Evolutionary conservation across 495 filamentous ascomycete genomes (phyloP).

Genomic region (Tuber borchii): DNA sequence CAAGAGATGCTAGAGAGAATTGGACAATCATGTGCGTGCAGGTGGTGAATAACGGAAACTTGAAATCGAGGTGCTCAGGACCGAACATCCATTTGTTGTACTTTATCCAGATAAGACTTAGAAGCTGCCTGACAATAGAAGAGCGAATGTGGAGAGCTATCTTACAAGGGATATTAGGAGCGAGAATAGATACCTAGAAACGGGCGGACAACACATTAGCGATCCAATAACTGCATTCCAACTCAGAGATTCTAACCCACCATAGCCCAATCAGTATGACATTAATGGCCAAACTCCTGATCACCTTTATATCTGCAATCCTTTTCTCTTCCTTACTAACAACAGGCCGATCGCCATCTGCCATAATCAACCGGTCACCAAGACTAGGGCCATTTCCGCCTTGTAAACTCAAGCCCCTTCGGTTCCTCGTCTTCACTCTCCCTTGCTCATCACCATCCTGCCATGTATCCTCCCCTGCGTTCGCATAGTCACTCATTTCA

Average conservation of each 20-base stretch:
- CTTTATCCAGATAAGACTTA: slow-evolving; percentile 45
- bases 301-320: slow-evolving; percentile 62
- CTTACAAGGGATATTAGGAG: slow-evolving; percentile 89
- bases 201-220: slow-evolving; percentile 11
- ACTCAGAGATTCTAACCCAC: slow-evolving; percentile 45
- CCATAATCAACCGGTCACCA: slow-evolving; percentile 37
- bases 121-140: slow-evolving; percentile 12
- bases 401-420: slow-evolving; percentile 18
- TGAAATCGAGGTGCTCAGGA: slow-evolving; percentile 73
- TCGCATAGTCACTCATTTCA: slow-evolving; percentile 39
- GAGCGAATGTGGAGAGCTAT: slow-evolving; percentile 18
- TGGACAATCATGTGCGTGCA: slow-evolving; percentile 94
- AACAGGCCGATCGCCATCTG: slow-evolving; percentile 54
- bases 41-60: slow-evolving; percentile 92
- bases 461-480: slow-evolving; percentile 31
- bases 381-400: slow-evolving; percentile 16
- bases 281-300: slow-evolving; percentile 64
- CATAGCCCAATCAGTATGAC: slow-evolving; percentile 71
- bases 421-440: slow-evolving; percentile 28
- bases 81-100: slow-evolving; percentile 99
- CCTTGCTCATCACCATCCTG: slow-evolving; percentile 19
- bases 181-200: slow-evolving; percentile 63
- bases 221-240: not conserved
- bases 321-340: slow-evolving; percentile 59
- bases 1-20: slow-evolving; percentile 70